phyloP scores from a whole-genome alignment of 2,329 filamentous ascomycete species.

The Westerdykella aurantiaca region DNA sequence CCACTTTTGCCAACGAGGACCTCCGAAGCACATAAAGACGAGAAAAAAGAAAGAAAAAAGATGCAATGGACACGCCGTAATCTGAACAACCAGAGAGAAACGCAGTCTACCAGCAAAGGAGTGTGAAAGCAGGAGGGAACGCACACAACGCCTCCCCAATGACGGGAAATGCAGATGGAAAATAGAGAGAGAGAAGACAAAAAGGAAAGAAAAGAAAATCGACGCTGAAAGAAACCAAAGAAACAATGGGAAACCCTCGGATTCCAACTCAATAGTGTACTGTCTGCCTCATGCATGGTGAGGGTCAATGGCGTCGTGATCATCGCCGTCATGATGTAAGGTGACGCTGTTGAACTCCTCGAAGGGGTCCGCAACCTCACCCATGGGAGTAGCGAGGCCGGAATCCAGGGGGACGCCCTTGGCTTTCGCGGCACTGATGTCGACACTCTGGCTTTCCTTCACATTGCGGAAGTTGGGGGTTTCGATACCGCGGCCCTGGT shows the following conservation, averaged over 20 bases:
- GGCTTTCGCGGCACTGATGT: constrained; percentile 54
- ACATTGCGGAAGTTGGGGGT: constrained; percentile 97
- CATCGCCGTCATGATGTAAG: constrained; percentile 90
- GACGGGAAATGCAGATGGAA: constrained; percentile 3
- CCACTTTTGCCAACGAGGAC: too few species aligned
- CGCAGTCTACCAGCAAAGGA: constrained; percentile 22
- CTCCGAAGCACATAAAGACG: too few species aligned
- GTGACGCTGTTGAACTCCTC: constrained; percentile 99
- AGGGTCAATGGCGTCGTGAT: constrained; percentile 33
- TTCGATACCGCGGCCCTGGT: constrained; percentile 83
- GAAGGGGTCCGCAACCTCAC: constrained; percentile 81
- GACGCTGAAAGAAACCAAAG: background rate
- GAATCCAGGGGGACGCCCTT: constrained; percentile 85
- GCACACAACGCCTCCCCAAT: constrained; percentile 16
- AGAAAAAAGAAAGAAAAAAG: background rate
- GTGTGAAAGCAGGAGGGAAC: constrained; percentile 23
- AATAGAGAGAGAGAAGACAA: constrained; percentile 4
- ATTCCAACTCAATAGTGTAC: too few species aligned
- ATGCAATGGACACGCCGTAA: constrained; percentile 5
- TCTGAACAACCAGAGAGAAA: constrained; percentile 8
- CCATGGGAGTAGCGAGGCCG: constrained; percentile 76
- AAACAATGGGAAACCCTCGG: background rate
- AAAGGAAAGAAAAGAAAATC: constrained; percentile 3
- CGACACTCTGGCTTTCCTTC: constrained; percentile 93
- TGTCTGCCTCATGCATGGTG: too few species aligned